phyloP scores from a whole-genome alignment of 73 alveolate genomes.

The Effrenium voratum region DNA sequence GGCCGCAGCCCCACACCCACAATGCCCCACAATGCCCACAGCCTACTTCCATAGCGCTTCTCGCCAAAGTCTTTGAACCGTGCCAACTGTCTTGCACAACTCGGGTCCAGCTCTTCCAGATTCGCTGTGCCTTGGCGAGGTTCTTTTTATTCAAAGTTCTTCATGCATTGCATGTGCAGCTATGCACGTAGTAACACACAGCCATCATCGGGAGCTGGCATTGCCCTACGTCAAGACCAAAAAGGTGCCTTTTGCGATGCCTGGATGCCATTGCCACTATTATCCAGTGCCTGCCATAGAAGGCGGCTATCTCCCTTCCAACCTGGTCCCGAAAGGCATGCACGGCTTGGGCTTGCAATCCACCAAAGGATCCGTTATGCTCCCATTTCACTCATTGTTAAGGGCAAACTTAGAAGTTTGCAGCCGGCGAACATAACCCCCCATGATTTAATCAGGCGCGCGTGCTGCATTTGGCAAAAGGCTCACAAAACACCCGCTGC shows the following conservation, averaged over 20 bases:
- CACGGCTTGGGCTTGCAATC: too few relatives aligned
- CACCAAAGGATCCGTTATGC: too few relatives aligned
- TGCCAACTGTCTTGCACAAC: slow-evolving; percentile 73
- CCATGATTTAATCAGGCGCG: too few relatives aligned
- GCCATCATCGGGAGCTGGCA: slow-evolving; percentile 37
- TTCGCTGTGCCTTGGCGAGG: slow-evolving; percentile 42
- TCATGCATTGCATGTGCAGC: background rate
- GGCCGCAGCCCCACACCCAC: background rate
- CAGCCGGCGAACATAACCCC: too few relatives aligned
- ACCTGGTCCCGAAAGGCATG: too few relatives aligned
- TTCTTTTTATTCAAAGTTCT: background rate
- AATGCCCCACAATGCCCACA: background rate
- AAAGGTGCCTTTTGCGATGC: too few relatives aligned
- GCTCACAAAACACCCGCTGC: too few relatives aligned
- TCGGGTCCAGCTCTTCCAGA: slow-evolving; percentile 79
- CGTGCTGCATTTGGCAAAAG: too few relatives aligned
- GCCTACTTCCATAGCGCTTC: slow-evolving; percentile 76
- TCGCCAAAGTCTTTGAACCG: slow-evolving; percentile 73
- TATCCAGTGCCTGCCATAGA: slow-evolving; percentile 91
- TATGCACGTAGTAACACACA: slow-evolving; percentile 49
- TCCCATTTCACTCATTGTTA: too few relatives aligned
- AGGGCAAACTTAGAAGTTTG: too few relatives aligned
- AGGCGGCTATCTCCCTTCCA: slow-evolving; percentile 81
- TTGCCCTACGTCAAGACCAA: too few relatives aligned
- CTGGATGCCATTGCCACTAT: slow-evolving; percentile 73